These are phyloP conservation scores for Scalesia atractyloides DNA, from an alignment of 129 eudicot species.

Conservation along the genomic window DNA sequence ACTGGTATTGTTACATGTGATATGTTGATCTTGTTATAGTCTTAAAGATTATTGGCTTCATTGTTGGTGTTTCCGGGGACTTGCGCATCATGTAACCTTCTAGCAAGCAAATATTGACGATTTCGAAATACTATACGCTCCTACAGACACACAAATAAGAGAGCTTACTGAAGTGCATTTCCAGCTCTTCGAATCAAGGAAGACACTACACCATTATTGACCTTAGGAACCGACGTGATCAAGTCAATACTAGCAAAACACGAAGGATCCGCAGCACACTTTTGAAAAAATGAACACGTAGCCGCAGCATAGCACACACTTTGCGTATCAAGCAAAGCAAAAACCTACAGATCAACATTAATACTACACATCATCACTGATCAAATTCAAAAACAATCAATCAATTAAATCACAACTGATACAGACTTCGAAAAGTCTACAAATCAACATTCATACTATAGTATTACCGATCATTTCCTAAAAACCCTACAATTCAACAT, in stretches of 20 bases:
- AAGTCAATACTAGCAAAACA: slow-evolving; percentile 68
- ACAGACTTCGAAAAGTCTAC: too few relatives aligned
- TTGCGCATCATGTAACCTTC: too few relatives aligned
- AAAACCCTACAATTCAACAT: too few relatives aligned
- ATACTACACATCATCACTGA: not conserved
- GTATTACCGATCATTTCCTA: not conserved
- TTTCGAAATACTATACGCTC: slow-evolving; percentile 10
- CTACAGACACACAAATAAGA: not conserved
- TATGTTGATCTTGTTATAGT: too few relatives aligned
- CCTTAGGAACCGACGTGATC: slow-evolving; percentile 61
- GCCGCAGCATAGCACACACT: slow-evolving; percentile 67
- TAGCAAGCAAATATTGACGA: not conserved
- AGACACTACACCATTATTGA: slow-evolving; percentile 60
- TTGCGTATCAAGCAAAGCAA: slow-evolving; percentile 69
- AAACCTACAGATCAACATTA: slow-evolving; percentile 49
- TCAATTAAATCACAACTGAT: not conserved
- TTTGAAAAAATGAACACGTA: slow-evolving; percentile 63
- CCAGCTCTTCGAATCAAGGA: slow-evolving; percentile 81
- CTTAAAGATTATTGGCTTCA: too few relatives aligned
- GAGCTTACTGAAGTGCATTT: slow-evolving; percentile 56
- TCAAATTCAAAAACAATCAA: not conserved
- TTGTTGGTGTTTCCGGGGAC: too few relatives aligned
- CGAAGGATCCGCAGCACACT: slow-evolving; percentile 66
- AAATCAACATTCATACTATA: slow-evolving; percentile 26
- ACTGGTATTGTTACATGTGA: too few relatives aligned